phyloP scores from a whole-genome alignment of 2,329 filamentous ascomycete species.

The Lojkania enalia region DNA sequence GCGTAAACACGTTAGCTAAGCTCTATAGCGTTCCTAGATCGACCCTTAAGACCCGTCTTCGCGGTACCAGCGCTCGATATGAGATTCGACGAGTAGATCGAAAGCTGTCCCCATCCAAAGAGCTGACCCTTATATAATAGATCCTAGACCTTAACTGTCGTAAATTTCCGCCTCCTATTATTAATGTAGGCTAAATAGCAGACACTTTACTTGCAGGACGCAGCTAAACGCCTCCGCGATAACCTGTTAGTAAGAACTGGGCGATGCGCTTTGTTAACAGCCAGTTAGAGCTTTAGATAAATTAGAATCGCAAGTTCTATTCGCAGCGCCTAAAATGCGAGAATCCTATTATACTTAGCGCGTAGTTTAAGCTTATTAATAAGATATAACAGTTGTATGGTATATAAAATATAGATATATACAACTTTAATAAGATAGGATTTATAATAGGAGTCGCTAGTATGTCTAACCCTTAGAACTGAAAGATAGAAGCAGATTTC shows the following conservation, averaged over 20 bases:
- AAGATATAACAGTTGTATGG: conserved; percentile 5
- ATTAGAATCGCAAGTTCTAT: conserved; percentile 11
- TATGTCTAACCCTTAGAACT: too few relatives aligned
- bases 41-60: too few relatives aligned
- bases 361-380: conserved; percentile 12
- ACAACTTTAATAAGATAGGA: conserved; percentile 11
- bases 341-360: conserved; percentile 3
- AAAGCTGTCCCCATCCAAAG: too few relatives aligned
- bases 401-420: conserved; percentile 13
- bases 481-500: too few relatives aligned
- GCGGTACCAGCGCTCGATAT: too few relatives aligned
- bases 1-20: too few relatives aligned
- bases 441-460: not conserved
- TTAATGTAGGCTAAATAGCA: conserved; percentile 6
- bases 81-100: too few relatives aligned
- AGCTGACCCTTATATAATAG: too few relatives aligned
- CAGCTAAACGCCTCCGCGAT: conserved; percentile 9
- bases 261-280: conserved; percentile 6
- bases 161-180: too few relatives aligned
- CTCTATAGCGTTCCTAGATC: too few relatives aligned
- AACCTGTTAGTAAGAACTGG: conserved; percentile 3
- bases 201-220: conserved; percentile 11
- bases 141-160: too few relatives aligned
- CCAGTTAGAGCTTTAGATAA: conserved; percentile 10
- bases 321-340: conserved; percentile 7